These are phyloP conservation scores for Syncephalastrum racemosum DNA, from an alignment of 371 early-diverging fungal genomes.

Conservation along the genomic window DNA sequence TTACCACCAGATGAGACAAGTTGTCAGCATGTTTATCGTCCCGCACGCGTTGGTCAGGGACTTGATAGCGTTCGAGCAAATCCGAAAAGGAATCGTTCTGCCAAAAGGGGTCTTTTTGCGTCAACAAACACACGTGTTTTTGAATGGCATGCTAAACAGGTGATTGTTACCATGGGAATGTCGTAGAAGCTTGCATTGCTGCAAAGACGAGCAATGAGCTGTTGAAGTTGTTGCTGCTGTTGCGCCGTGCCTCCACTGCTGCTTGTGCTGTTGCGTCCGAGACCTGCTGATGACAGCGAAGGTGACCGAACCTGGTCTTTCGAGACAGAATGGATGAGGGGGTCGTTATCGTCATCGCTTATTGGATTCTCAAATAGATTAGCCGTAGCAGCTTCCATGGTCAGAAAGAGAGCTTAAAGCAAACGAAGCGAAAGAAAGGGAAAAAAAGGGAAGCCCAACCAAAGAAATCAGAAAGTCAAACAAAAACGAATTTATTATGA, in stretches of 20 bases:
- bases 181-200: constrained; percentile 57
- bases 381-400: too few relatives aligned
- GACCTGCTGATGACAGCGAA: constrained; percentile 11
- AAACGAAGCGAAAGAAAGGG: too few relatives aligned
- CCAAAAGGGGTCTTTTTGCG: background rate
- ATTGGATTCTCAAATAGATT: constrained; percentile 3
- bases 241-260: background rate
- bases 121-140: background rate
- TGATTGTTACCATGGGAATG: constrained; percentile 47
- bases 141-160: background rate
- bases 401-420: too few relatives aligned
- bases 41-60: constrained; percentile 48
- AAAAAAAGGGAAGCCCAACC: too few relatives aligned
- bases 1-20: constrained; percentile 36
- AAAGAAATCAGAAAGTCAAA: too few relatives aligned
- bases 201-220: constrained; percentile 24
- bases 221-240: constrained; percentile 1
- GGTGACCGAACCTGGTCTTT: constrained; percentile 6
- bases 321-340: constrained; percentile 4
- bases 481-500: too few relatives aligned
- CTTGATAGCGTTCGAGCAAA: constrained; percentile 49
- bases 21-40: constrained; percentile 32
- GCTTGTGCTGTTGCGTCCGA: background rate
- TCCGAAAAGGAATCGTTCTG: constrained; percentile 60
- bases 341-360: constrained; percentile 6